A percentile compares a stretch with the other conserved stretches of the same genome.
phyloP scores from a whole-genome alignment of 148 eudicot species.

The Silene conica region DNA sequence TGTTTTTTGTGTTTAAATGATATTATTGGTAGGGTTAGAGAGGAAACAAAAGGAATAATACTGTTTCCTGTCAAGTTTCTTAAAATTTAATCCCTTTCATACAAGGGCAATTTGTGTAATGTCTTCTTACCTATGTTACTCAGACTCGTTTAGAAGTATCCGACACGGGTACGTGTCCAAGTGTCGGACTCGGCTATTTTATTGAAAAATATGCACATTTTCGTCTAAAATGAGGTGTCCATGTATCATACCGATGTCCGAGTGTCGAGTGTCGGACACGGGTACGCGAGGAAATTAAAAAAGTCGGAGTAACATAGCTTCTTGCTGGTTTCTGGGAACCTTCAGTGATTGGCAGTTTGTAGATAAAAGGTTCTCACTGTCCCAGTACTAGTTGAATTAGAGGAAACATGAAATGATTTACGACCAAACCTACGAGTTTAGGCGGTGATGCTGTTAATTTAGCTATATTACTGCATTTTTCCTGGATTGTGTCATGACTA shows the following conservation, averaged over 20 bases:
- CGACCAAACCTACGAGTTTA: neutral
- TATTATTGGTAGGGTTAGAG: slow-evolving; percentile 8
- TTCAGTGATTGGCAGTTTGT: neutral
- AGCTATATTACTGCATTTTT: neutral
- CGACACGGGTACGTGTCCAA: no score
- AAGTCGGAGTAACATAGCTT: no score
- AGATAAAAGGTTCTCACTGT: no score
- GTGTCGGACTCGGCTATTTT: no score
- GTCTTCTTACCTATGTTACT: neutral
- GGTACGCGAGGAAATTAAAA: no score
- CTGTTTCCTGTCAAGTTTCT: slow-evolving; percentile 8
- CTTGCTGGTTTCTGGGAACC: neutral
- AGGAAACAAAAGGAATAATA: slow-evolving; percentile 9
- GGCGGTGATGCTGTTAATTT: neutral
- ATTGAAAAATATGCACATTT: no score
- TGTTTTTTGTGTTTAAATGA: neutral
- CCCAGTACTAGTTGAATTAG: neutral
- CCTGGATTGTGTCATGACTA: no score
- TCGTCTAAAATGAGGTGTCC: no score
- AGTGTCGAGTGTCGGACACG: no score
- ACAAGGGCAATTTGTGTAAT: slow-evolving; percentile 1
- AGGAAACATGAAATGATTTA: neutral
- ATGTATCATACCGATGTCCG: no score
- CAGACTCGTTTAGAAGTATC: no score
- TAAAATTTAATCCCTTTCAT: slow-evolving; percentile 4